Conservation (phyloP, 306 rosid species). For the Potentilla sterilis region DNA sequence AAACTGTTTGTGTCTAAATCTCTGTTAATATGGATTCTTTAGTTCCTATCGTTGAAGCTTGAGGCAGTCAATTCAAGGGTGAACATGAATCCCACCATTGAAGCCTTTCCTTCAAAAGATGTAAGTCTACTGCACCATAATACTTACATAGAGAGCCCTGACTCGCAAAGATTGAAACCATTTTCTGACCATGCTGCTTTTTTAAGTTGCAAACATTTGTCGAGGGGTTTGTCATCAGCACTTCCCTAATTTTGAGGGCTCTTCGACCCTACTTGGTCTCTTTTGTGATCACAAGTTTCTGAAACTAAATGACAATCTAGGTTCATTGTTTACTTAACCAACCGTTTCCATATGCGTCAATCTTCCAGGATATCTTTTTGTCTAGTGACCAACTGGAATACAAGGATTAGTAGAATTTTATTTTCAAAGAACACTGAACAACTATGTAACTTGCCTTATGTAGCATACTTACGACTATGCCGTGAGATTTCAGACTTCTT, state of each 20-base stretch:
- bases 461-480: not conserved
- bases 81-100: constrained; percentile 42
- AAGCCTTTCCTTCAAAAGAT: constrained; percentile 66
- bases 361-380: not conserved
- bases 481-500: not conserved
- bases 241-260: not conserved
- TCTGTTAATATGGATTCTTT: constrained; percentile 24
- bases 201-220: not conserved
- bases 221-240: constrained; percentile 10
- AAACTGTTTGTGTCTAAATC: constrained; percentile 18
- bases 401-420: not conserved
- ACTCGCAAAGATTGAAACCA: not conserved
- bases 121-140: constrained; percentile 42
- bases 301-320: not conserved
- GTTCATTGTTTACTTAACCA: constrained; percentile 3
- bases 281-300: not conserved
- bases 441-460: not conserved
- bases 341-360: not conserved
- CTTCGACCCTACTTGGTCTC: not conserved
- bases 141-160: not conserved
- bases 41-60: constrained; percentile 95
- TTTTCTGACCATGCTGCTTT: constrained; percentile 4
- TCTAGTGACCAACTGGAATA: not conserved
- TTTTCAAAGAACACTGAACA: not conserved
- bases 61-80: constrained; percentile 82